These are phyloP conservation scores for Nitzschia putrida DNA, from an alignment of 108 stramenopile genomes.

Conservation along the genomic window DNA sequence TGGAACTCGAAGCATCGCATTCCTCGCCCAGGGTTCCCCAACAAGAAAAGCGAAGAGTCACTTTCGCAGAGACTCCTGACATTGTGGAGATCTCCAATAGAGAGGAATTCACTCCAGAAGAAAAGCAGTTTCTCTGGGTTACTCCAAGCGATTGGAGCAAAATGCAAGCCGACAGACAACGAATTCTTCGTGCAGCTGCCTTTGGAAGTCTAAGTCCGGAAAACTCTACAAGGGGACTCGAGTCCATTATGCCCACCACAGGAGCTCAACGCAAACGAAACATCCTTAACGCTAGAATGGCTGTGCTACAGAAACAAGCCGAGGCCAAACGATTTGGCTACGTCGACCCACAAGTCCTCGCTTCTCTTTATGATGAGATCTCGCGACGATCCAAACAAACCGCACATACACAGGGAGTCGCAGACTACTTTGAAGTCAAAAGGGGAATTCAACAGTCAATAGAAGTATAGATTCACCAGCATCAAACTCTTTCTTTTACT, in stretches of 20 bases:
- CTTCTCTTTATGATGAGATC: not conserved
- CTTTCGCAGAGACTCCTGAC: not conserved
- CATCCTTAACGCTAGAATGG: not conserved
- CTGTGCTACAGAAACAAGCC: slow-evolving; percentile 4
- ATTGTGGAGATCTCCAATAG: not conserved
- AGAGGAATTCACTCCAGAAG: slow-evolving; percentile 7
- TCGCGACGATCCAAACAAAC: slow-evolving; percentile 8
- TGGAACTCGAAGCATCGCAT: not conserved
- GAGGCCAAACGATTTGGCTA: not conserved
- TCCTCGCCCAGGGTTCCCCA: no score
- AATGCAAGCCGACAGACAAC: slow-evolving; percentile 15
- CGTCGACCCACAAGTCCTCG: slow-evolving; percentile 1
- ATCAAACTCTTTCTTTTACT: no score
- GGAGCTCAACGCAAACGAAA: slow-evolving; percentile 5
- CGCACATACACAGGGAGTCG: slow-evolving; percentile 7
- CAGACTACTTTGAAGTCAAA: slow-evolving; percentile 2
- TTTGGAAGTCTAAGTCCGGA: not conserved
- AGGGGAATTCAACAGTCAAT: no score
- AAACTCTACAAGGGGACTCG: slow-evolving; percentile 7
- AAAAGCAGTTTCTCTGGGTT: slow-evolving; percentile 6
- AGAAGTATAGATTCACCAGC: no score
- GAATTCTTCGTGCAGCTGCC: not conserved
- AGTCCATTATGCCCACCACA: not conserved
- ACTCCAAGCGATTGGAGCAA: not conserved
- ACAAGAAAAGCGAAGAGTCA: not conserved